Evolutionary conservation across 176 grass and related monocot genomes (phyloP), one percentile per base, ranked within the genome.

Genomic region (Oryza rufipogon): DNA sequence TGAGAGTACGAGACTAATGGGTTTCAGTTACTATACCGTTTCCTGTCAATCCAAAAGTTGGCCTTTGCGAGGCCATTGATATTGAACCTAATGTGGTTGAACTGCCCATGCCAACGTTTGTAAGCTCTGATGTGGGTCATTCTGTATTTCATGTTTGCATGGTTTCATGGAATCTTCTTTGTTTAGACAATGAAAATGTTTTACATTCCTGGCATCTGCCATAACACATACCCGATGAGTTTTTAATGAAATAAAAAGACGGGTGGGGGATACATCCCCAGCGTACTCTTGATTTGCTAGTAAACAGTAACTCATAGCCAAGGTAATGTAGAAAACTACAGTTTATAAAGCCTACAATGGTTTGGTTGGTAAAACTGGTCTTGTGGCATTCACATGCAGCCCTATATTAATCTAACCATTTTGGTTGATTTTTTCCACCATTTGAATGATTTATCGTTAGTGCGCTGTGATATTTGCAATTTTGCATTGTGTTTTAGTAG

Each of bases 11-110:
- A 32, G 30, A 56, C 56, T 46, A 61, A 36, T 67, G 38, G 79
- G 26, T 77, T 51, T 75, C 80, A 80, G 45, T 66, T 80, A 49
- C 30, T 38, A 76, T 76, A 76, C 48, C 63, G 25, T 84, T 68
- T 84, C 20, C 15, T 81, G 48, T 23, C 3, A 20, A 74, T 45
- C 56, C 38, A 74, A 67, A 68, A 60, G 12, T 36, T 80, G 14
- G 70, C 36, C 38, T 69, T 49, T 46, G 6, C 16, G 17, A 49
- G 72, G 39, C 48, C 26, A 51, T 75, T 22, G 20, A 89, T 70
- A 58, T 80, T 47, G 74, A 70, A 75, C 66, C 54, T 23, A 63
- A 8, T 23, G 9, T 63, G 2, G 7, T 61, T 22, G 2, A 61
- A 61, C 56, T 61, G 1, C 14, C 26, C 5, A 38, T 71, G 7